These are phyloP conservation scores for Cordyceps farinosa DNA, from an alignment of 2,329 filamentous ascomycete genomes.

Conservation along the genomic window DNA sequence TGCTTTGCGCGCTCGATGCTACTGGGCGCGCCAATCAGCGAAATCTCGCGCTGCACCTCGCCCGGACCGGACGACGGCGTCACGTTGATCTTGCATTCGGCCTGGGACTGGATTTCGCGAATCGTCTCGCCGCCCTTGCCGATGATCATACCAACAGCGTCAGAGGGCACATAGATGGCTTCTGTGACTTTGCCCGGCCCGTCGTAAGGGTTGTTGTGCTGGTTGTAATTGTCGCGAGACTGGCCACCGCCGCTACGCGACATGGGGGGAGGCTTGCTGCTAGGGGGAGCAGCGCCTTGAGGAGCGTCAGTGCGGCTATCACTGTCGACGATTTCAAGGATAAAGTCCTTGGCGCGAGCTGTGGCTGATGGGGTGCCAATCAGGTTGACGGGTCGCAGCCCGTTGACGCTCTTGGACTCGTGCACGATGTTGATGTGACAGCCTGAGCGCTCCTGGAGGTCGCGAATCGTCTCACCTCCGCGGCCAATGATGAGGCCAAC, in stretches of 20 bases:
- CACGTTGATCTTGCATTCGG: constrained; percentile 93
- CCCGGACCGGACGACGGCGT: constrained; percentile 73
- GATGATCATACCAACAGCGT: constrained; percentile 94
- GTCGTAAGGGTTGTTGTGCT: constrained; percentile 37
- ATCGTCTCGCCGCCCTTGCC: constrained; percentile 93
- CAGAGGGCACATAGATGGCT: constrained; percentile 79
- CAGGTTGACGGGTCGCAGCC: constrained; percentile 82
- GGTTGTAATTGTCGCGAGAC: constrained; percentile 28
- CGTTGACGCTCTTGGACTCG: constrained; percentile 89
- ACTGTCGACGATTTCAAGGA: constrained; percentile 91
- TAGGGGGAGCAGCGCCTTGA: constrained; percentile 32
- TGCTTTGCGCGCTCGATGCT: constrained; percentile 77
- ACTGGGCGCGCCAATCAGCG: constrained; percentile 72
- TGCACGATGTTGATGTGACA: constrained; percentile 95
- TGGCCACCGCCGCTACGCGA: constrained; percentile 6
- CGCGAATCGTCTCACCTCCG: constrained; percentile 87
- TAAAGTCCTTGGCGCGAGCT: constrained; percentile 76
- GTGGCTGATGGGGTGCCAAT: constrained; percentile 76
- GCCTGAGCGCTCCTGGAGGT: constrained; percentile 86
- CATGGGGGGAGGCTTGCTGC: constrained; percentile 23
- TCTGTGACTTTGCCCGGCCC: constrained; percentile 71
- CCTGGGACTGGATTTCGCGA: constrained; percentile 84
- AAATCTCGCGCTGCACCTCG: constrained; percentile 82
- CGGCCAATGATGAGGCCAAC: constrained; percentile 93
- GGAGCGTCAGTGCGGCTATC: constrained; percentile 62